Percentiles rank a stretch among this genome's conserved stretches.
phyloP scores from a whole-genome alignment of 164 flowering plant genomes.

The Vitis cinerea region DNA sequence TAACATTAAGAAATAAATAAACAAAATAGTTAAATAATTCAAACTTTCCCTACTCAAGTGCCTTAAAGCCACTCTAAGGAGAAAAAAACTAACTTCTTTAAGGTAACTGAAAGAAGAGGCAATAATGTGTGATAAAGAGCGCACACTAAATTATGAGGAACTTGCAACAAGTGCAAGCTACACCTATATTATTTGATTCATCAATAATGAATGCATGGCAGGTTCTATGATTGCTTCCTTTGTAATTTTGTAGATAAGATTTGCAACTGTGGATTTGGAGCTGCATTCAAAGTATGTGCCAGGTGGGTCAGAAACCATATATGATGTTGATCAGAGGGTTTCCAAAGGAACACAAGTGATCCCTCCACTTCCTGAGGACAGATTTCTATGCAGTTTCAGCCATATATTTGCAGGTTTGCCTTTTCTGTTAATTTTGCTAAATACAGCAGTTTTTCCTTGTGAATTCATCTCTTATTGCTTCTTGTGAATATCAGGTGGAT shows the following conservation, averaged over 20 bases:
- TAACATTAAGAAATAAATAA: no score
- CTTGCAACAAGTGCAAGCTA: no score
- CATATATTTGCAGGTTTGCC: conserved; percentile 92
- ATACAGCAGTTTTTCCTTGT: neutral
- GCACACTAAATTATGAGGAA: no score
- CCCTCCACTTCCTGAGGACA: conserved; percentile 84
- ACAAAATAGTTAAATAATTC: no score
- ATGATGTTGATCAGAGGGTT: conserved; percentile 77
- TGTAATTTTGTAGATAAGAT: conserved; percentile 56
- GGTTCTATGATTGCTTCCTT: conserved; percentile 3
- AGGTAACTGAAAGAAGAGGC: no score
- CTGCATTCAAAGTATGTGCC: conserved; percentile 79
- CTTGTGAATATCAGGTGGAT: conserved; percentile 59
- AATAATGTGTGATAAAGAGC: no score
- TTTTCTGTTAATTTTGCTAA: neutral
- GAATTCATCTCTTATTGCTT: neutral
- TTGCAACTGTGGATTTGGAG: conserved; percentile 81
- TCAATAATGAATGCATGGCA: neutral
- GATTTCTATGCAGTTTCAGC: conserved; percentile 90
- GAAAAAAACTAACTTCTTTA: no score
- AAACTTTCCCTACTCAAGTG: no score
- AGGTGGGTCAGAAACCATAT: conserved; percentile 80
- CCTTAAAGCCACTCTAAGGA: no score
- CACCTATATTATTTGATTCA: neutral
- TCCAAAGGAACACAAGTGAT: conserved; percentile 69